Evolutionary conservation across 768 basidiomycete species (phyloP), one percentile per base, ranked within the genome.

Genomic region (Podaxis sp.): DNA sequence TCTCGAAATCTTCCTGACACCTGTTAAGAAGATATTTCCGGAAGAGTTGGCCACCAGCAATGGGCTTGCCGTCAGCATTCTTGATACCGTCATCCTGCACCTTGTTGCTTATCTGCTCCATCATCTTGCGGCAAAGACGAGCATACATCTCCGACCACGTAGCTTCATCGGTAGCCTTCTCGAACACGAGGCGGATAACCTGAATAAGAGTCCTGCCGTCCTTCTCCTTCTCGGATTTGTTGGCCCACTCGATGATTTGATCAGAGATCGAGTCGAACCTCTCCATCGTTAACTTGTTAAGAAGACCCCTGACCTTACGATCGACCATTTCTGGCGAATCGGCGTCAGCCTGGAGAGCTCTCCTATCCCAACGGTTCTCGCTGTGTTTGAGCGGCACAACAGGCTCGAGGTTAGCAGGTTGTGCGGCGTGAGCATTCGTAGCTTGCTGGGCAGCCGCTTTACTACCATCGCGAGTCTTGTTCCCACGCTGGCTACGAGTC

Each of bases 101-200:
- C 62, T 90, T 87, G 32, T 87, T 79, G 59, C 88, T 92, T 71
- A 98, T 91, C 70, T 85, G 86, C 75, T 95, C 93, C 90, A 95
- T 92, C 86, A 98, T 90, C 82, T 94, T 92, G 65, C 93, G 81
- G 71, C 95, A 98, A 40, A 99, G 79, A 35, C 91, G 87, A 32
- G 96, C 96, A 72, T 99, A 98, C 93, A 98, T 98, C 78, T 93
- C 90, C 1, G 93, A 95, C 90, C 93, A 95, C 7, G 88, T 85
- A 46, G 93, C 93, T 72, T 97, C 95, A 72, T 97, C 95, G 5
- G 93, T 97, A 9, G 95, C 95, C 80, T 95, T 97, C 74, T 97
- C 96, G 73, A 97, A 98, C 35, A 98, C 91, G 55, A 97, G 88
- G 61, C 89, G 86, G 73, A 97, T 98, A 71, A 98, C 96, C 67